phyloP scores from a whole-genome alignment of 139 green algal species.

The Micractinium sp. region DNA sequence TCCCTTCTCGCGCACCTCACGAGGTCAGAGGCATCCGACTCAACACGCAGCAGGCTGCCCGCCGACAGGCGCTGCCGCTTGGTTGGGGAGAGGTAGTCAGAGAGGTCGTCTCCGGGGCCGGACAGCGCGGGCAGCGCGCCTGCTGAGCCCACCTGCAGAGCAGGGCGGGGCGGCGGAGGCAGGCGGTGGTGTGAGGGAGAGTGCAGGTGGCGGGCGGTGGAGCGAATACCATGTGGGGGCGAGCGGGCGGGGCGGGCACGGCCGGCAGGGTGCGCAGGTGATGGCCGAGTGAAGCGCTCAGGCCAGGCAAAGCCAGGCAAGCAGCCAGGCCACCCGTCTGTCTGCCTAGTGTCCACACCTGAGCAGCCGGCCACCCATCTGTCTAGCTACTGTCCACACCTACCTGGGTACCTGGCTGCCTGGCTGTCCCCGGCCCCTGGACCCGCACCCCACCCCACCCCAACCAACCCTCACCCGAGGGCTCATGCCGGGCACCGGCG shows the following conservation, averaged over 20 bases:
- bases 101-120: not conserved
- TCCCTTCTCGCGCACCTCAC: not conserved
- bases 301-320: too few relatives aligned
- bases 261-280: not conserved
- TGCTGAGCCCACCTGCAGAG: not conserved
- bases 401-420: too few relatives aligned
- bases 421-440: too few relatives aligned
- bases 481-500: constrained; percentile 14
- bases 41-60: constrained; percentile 15
- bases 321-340: too few relatives aligned
- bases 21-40: constrained; percentile 46
- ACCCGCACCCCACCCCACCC: not conserved
- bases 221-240: too few relatives aligned
- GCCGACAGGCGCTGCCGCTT: constrained; percentile 29
- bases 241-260: not conserved
- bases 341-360: too few relatives aligned
- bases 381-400: too few relatives aligned
- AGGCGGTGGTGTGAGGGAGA: not conserved
- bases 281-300: too few relatives aligned
- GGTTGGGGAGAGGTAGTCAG: constrained; percentile 11
- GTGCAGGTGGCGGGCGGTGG: not conserved
- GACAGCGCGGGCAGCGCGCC: not conserved
- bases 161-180: not conserved
- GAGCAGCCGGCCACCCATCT: too few relatives aligned
- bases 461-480: not conserved